Conservation (phyloP, 192 early-diverging fungal species). For the Pilaira anomala region DNA sequence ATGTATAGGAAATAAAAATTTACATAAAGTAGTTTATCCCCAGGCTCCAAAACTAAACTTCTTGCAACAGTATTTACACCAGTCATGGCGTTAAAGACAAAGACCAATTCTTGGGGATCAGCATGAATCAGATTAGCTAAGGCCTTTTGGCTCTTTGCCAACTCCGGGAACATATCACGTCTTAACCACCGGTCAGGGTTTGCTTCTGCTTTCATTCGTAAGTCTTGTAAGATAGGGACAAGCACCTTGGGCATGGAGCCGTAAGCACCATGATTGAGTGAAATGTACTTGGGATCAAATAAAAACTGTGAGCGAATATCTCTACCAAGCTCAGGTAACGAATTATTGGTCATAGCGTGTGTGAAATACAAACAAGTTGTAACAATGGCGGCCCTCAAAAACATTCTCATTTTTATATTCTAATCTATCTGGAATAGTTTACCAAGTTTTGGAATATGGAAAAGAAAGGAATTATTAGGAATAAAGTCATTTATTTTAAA, state of each 20-base stretch:
- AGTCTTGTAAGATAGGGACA: conserved; percentile 17
- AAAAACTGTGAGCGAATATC: conserved; percentile 44
- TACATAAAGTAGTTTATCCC: conserved; percentile 42
- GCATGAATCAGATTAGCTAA: conserved; percentile 47
- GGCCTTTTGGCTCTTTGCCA: conserved; percentile 33
- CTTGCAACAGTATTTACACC: conserved; percentile 55
- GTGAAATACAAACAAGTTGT: no score
- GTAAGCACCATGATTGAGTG: conserved; percentile 68
- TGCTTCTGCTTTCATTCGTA: conserved; percentile 30
- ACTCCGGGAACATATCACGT: conserved; percentile 31
- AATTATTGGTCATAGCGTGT: no score
- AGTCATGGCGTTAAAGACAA: conserved; percentile 55
- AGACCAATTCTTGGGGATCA: conserved; percentile 49
- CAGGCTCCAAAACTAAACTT: conserved; percentile 38
- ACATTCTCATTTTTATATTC: no score
- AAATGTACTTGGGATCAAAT: conserved; percentile 44
- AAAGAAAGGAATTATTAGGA: no score
- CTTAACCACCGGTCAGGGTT: conserved; percentile 53
- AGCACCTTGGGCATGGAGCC: conserved; percentile 41
- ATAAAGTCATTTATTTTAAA: no score
- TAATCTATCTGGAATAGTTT: no score
- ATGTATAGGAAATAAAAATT: neutral
- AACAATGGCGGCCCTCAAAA: no score
- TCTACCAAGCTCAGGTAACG: conserved; percentile 35
- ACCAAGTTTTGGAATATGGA: neutral